Conservation (phyloP, 148 eudicot species). For the Euryodendron excelsum region DNA sequence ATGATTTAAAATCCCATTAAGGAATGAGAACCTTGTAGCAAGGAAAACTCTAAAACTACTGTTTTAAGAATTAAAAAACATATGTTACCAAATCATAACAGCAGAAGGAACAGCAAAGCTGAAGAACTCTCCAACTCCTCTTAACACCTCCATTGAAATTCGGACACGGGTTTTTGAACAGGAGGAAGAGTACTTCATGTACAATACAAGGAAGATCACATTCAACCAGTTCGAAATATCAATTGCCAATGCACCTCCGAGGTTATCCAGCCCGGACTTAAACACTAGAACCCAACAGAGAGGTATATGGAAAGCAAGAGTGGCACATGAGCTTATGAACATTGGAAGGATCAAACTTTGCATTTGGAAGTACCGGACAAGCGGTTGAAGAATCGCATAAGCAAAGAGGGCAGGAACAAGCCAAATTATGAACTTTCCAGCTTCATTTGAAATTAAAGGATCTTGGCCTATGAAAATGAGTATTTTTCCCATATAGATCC, state of each 20-base stretch:
- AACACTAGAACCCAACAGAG: constrained; percentile 73
- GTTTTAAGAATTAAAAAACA: no score
- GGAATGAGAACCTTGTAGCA: not conserved
- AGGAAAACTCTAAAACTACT: not conserved
- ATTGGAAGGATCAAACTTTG: constrained; percentile 70
- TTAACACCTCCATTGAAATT: constrained; percentile 56
- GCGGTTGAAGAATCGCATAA: constrained; percentile 62
- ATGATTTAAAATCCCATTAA: not conserved
- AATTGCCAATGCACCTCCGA: constrained; percentile 72
- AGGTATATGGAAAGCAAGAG: constrained; percentile 54
- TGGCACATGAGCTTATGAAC: constrained; percentile 46
- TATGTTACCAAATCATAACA: constrained; percentile 64
- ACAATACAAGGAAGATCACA: constrained; percentile 41
- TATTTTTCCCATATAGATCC: constrained; percentile 52
- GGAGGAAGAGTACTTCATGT: constrained; percentile 52
- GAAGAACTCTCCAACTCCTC: constrained; percentile 65
- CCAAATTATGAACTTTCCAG: constrained; percentile 50
- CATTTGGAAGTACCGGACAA: constrained; percentile 60
- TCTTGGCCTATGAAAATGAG: constrained; percentile 68
- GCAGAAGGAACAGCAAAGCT: constrained; percentile 78
- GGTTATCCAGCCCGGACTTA: constrained; percentile 49
- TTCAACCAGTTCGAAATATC: constrained; percentile 63
- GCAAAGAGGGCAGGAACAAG: constrained; percentile 66
- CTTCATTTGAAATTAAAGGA: constrained; percentile 66
- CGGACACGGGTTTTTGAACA: constrained; percentile 64